phyloP scores from a whole-genome alignment of 345 rosid genomes.

The Mallotus nudiflorus region DNA sequence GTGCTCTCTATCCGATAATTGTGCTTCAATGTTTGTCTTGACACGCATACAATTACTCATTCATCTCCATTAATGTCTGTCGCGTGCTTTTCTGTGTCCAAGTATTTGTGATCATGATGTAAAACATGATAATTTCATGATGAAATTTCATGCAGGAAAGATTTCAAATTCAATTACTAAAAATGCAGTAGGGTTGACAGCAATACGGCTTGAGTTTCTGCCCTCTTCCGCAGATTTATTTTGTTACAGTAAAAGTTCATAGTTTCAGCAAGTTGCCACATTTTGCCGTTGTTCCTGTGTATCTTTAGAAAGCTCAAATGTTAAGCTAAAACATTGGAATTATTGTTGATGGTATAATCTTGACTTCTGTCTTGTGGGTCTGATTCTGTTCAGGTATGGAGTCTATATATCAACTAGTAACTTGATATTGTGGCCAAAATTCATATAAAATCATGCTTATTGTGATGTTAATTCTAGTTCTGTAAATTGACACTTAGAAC shows the following conservation, averaged over 20 bases:
- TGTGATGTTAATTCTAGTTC: no score
- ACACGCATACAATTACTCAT: not conserved
- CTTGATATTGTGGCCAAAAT: no score
- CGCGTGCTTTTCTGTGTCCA: not conserved
- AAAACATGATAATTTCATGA: not conserved
- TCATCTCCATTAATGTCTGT: not conserved
- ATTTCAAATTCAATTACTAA: not conserved
- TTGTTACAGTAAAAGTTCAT: not conserved
- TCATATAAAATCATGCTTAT: no score
- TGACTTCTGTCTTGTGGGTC: not conserved
- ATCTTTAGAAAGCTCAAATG: not conserved
- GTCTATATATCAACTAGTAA: not conserved
- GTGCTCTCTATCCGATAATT: slow-evolving; percentile 22
- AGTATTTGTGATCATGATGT: not conserved
- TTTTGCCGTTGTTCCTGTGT: slow-evolving; percentile 2
- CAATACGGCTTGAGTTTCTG: not conserved
- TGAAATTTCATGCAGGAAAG: not conserved
- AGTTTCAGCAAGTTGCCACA: not conserved
- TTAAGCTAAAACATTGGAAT: not conserved
- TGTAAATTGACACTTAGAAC: no score
- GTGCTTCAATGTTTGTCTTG: not conserved
- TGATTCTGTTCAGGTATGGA: not conserved
- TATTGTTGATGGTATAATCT: not conserved
- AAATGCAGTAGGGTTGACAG: not conserved
- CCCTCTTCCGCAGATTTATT: not conserved